Conservation (phyloP, 768 basidiomycete species). For the Candolleomyces eurysporus region DNA sequence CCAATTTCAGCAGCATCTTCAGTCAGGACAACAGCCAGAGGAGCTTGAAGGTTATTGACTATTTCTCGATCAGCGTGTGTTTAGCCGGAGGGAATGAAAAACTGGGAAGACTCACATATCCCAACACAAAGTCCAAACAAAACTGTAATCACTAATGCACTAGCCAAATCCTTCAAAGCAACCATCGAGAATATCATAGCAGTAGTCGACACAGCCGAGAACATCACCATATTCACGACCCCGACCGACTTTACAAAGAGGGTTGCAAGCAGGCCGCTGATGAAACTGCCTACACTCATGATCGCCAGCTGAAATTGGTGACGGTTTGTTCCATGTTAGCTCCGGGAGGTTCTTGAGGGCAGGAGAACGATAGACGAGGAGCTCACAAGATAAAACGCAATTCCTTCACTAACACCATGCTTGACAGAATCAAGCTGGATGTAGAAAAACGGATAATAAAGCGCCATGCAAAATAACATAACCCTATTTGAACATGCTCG, state of each 20-base stretch:
- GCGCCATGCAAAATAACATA: constrained; percentile 17
- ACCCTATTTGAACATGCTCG: neutral
- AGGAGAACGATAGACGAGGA: neutral
- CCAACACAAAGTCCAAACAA: neutral
- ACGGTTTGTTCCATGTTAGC: too few species aligned
- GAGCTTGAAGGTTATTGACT: neutral
- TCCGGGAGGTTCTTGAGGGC: too few species aligned
- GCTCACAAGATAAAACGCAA: constrained; percentile 27
- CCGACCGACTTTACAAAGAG: neutral
- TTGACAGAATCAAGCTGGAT: constrained; percentile 34
- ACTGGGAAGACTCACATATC: neutral
- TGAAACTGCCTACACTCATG: neutral
- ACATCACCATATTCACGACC: neutral
- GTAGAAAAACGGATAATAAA: constrained; percentile 36
- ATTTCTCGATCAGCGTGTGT: neutral
- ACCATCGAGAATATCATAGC: neutral
- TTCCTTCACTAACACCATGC: constrained; percentile 28
- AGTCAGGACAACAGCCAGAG: neutral
- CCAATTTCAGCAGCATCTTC: neutral
- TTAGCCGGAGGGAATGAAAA: neutral
- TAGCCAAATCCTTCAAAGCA: neutral
- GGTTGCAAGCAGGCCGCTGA: neutral
- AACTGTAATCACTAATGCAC: neutral
- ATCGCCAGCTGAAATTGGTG: neutral
- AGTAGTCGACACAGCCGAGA: neutral